Conservation (phyloP, 2,329 filamentous ascomycete genomes). For the Cercospora nicotianae region DNA sequence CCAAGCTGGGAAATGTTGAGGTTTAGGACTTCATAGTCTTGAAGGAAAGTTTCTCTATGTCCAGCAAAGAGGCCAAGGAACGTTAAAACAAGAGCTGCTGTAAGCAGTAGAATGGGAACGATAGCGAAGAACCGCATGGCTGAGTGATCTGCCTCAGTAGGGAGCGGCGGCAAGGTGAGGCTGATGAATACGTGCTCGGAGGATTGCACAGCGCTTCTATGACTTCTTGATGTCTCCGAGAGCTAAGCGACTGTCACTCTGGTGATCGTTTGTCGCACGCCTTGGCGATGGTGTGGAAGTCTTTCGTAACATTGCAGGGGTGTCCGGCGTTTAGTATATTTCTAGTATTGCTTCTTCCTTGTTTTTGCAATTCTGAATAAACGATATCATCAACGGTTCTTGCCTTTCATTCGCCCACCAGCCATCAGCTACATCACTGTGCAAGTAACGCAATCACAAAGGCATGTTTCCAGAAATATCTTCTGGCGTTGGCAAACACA, state of each 20-base stretch:
- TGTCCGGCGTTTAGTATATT: neutral
- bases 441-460: neutral
- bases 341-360: neutral
- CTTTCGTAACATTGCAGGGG: neutral
- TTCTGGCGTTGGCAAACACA: neutral
- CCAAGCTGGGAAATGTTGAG: slow-evolving; percentile 60
- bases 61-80: slow-evolving; percentile 63
- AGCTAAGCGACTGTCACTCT: neutral
- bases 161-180: neutral
- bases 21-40: slow-evolving; percentile 57
- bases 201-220: neutral
- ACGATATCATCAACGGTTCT: neutral
- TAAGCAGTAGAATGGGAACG: slow-evolving; percentile 3
- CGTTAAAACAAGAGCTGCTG: slow-evolving; percentile 57
- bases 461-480: neutral
- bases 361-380: neutral
- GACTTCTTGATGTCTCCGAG: neutral
- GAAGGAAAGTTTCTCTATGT: slow-evolving; percentile 55
- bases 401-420: neutral
- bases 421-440: neutral
- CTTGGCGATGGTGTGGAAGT: neutral
- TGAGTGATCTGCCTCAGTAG: neutral
- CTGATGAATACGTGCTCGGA: neutral
- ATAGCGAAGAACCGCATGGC: neutral
- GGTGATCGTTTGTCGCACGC: neutral